These are phyloP conservation scores for Diplodia scrobiculata DNA, from an alignment of 2,329 filamentous ascomycete species.

Conservation along the genomic window DNA sequence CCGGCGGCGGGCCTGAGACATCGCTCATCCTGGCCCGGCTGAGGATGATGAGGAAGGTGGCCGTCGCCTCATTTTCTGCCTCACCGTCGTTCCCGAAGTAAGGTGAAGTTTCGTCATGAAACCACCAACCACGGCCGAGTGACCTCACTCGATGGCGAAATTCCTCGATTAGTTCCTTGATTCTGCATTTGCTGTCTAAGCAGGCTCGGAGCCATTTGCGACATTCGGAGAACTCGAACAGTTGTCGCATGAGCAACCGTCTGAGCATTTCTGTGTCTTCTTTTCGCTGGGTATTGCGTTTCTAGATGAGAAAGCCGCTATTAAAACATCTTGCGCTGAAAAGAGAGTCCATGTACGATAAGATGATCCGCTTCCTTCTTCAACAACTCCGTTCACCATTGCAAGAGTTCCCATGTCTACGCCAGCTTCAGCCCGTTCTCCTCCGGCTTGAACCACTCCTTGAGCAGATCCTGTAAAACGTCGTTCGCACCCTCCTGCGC, in stretches of 20 bases:
- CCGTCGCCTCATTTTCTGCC: background rate
- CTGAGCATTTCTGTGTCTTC: background rate
- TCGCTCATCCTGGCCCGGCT: background rate
- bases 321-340: background rate
- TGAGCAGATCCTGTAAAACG: constrained; percentile 51
- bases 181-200: background rate
- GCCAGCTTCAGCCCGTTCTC: constrained; percentile 42
- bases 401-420: constrained; percentile 26
- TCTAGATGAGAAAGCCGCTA: background rate
- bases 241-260: background rate
- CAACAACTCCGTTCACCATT: background rate
- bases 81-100: background rate
- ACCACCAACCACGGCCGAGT: background rate
- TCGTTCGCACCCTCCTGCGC: constrained; percentile 51
- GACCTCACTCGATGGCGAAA: background rate
- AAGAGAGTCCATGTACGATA: background rate
- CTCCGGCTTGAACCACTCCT: constrained; percentile 54
- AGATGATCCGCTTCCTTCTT: background rate
- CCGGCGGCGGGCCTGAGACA: background rate
- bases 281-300: constrained; percentile 2
- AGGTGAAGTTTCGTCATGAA: background rate
- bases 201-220: background rate
- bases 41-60: background rate
- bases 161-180: background rate
- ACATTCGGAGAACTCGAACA: background rate